These are phyloP conservation scores for Fusarium stilboides DNA, from an alignment of 2,329 filamentous ascomycete species.

Conservation along the genomic window DNA sequence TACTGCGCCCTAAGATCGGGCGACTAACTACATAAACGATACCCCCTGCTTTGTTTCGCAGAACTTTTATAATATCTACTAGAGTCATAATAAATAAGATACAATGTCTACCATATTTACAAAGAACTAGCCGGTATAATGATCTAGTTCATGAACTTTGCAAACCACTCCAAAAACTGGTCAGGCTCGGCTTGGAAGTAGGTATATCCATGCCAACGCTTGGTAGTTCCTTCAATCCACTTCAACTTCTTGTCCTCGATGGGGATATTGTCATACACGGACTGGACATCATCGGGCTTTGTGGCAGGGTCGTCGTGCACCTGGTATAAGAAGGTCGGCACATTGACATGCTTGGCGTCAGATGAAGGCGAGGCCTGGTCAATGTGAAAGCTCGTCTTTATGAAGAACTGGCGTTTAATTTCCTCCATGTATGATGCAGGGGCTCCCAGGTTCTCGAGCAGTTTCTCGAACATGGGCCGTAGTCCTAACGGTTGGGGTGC, in stretches of 20 bases:
- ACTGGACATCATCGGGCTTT: constrained; percentile 30
- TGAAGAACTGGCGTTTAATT: constrained; percentile 25
- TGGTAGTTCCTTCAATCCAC: constrained; percentile 31
- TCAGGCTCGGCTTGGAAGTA: constrained; percentile 34
- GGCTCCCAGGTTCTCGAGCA: constrained; percentile 23
- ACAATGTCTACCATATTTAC: neutral
- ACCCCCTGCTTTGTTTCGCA: constrained; percentile 18
- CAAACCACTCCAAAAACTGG: constrained; percentile 39
- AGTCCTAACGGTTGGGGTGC: constrained; percentile 30
- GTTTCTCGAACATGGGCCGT: neutral
- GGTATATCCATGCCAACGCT: constrained; percentile 34
- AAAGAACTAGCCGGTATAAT: too few species aligned
- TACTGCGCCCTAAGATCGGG: neutral
- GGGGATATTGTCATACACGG: constrained; percentile 35
- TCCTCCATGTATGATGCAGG: constrained; percentile 31
- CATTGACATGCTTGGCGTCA: constrained; percentile 29
- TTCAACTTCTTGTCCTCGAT: constrained; percentile 29
- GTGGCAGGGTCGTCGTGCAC: constrained; percentile 27
- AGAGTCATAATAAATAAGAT: accelerated
- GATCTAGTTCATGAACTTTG: constrained; percentile 25
- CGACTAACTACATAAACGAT: constrained; percentile 15
- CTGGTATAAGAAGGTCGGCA: constrained; percentile 38
- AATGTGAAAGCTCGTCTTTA: constrained; percentile 37
- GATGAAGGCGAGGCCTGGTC: constrained; percentile 6
- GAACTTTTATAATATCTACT: neutral